phyloP scores from a whole-genome alignment of 75 land plant species.

The Selaginella tamariscina region DNA sequence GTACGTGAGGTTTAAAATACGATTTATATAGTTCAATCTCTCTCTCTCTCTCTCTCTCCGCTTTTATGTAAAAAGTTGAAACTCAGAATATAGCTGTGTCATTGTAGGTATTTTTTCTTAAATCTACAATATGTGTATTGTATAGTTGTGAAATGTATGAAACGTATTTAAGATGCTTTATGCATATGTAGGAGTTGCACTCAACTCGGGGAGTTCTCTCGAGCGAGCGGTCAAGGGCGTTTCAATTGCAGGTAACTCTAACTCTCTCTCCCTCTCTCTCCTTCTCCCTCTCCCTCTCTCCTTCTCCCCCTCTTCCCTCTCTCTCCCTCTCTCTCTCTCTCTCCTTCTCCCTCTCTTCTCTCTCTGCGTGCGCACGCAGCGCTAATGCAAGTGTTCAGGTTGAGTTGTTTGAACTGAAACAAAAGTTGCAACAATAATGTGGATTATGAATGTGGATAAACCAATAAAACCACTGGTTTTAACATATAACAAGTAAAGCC shows the following conservation, averaged over 20 bases:
- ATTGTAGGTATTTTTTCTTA: too few species aligned
- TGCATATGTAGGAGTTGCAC: conserved; percentile 63
- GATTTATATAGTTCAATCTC: too few species aligned
- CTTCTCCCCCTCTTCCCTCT: not conserved
- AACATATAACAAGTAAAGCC: too few species aligned
- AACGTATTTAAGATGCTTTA: too few species aligned
- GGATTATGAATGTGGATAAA: not conserved
- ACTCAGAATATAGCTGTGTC: too few species aligned
- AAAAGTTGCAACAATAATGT: conserved; percentile 19
- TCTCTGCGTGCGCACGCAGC: not conserved
- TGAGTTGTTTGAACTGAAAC: conserved; percentile 30
- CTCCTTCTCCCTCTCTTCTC: not conserved
- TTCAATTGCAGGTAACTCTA: conserved; percentile 74
- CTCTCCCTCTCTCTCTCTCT: too few species aligned
- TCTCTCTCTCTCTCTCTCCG: too few species aligned
- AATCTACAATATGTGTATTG: too few species aligned
- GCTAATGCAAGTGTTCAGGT: conserved; percentile 13
- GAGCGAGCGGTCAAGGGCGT: conserved; percentile 73
- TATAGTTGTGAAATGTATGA: too few species aligned
- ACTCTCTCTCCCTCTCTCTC: not conserved
- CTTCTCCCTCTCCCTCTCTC: not conserved
- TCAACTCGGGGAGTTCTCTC: conserved; percentile 82
- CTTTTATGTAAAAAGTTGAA: too few species aligned
- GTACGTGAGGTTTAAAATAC: too few species aligned
- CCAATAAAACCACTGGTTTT: too few species aligned